A percentile compares a stretch with the other conserved stretches of the same genome.
phyloP scores from a whole-genome alignment of 2,329 filamentous ascomycete species.

The Ophiocordyceps unilateralis region DNA sequence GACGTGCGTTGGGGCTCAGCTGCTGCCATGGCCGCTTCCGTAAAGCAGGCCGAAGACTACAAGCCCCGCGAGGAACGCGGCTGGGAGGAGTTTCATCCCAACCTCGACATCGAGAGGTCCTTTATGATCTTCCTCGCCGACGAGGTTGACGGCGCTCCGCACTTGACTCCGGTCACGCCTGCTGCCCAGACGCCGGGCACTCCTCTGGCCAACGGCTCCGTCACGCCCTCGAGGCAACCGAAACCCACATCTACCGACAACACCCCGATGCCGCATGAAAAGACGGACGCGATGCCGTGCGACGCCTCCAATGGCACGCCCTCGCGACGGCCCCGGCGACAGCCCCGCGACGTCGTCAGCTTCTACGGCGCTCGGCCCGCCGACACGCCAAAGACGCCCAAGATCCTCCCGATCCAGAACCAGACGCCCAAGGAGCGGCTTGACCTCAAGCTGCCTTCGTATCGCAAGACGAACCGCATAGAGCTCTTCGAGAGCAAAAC shows the following conservation, averaged over 20 bases:
- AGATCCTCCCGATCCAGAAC: constrained; percentile 58
- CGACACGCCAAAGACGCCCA: constrained; percentile 39
- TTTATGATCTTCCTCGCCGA: constrained; percentile 68
- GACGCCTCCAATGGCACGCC: constrained; percentile 16
- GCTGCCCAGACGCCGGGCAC: constrained; percentile 11
- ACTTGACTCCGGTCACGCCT: constrained; percentile 20
- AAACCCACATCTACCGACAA: constrained; percentile 25
- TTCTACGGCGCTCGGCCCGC: constrained; percentile 33
- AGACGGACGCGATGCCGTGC: constrained; percentile 12
- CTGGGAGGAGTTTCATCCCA: constrained; percentile 95
- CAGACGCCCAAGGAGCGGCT: constrained; percentile 67
- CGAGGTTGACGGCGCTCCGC: constrained; percentile 61
- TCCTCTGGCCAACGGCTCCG: constrained; percentile 18
- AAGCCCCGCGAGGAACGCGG: constrained; percentile 92
- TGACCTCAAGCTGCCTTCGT: constrained; percentile 60
- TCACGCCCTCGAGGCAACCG: constrained; percentile 28
- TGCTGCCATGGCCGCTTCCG: constrained; percentile 63
- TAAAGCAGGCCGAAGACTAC: constrained; percentile 86
- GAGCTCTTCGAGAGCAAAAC: constrained; percentile 69
- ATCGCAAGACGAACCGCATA: constrained; percentile 64
- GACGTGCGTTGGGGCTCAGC: constrained; percentile 68
- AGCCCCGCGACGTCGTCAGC: constrained; percentile 31
- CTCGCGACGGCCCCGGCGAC: constrained; percentile 21
- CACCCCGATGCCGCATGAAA: constrained; percentile 21
- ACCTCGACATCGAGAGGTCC: constrained; percentile 72